Percentiles rank a stretch among this genome's conserved stretches.
Conservation (phyloP, 768 basidiomycete species). For the Suillus subalutaceus region DNA sequence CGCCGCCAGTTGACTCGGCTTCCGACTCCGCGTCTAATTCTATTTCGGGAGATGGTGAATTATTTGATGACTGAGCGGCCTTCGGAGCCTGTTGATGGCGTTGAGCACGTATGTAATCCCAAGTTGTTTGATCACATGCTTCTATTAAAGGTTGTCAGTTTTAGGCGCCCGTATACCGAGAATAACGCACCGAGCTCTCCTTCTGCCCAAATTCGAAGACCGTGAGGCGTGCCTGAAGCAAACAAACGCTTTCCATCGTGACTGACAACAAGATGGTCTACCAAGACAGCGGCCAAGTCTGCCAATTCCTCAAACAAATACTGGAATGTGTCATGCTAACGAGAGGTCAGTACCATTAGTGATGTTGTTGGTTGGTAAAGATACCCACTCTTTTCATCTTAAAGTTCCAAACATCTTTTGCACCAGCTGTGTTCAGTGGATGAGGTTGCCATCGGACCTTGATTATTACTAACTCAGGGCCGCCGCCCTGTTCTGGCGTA, state of each 20-base stretch:
- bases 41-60: constrained; percentile 24
- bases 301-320: constrained; percentile 67
- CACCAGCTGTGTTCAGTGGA: constrained; percentile 49
- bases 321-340: constrained; percentile 66
- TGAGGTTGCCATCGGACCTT: constrained; percentile 69
- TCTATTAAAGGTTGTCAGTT: constrained; percentile 42
- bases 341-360: neutral
- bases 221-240: constrained; percentile 67
- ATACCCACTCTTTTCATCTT: constrained; percentile 59
- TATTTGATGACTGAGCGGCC: constrained; percentile 7
- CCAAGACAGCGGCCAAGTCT: constrained; percentile 56
- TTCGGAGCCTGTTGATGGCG: constrained; percentile 28
- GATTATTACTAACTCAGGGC: constrained; percentile 47
- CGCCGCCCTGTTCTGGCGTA: constrained; percentile 31
- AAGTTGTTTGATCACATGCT: constrained; percentile 65
- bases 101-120: constrained; percentile 60
- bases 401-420: constrained; percentile 50
- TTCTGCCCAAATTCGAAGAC: constrained; percentile 67
- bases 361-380: neutral
- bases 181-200: constrained; percentile 60
- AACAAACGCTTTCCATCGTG: constrained; percentile 67
- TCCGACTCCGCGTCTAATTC: constrained; percentile 29
- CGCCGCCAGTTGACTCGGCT: constrained; percentile 39
- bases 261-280: constrained; percentile 58
- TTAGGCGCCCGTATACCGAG: neutral